These are phyloP conservation scores for Dendrobium officinale DNA, from an alignment of 106 monocot genomes.

Conservation along the genomic window DNA sequence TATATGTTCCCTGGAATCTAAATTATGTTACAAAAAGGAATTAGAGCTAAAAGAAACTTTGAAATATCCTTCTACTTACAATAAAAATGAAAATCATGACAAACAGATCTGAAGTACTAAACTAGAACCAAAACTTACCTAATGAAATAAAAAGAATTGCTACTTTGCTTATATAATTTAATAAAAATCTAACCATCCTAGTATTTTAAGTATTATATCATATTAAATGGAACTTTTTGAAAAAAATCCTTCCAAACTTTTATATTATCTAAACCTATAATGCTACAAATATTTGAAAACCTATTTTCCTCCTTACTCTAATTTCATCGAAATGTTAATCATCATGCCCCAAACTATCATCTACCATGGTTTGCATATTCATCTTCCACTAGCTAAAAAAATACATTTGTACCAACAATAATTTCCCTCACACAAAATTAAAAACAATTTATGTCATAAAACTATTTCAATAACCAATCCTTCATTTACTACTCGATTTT, in stretches of 20 bases:
- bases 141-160: neutral
- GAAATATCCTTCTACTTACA: neutral
- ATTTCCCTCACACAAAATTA: neutral
- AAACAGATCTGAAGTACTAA: neutral
- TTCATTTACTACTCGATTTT: neutral
- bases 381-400: neutral
- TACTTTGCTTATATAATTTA: neutral
- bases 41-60: too few relatives aligned
- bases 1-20: neutral
- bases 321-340: too few relatives aligned
- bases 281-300: too few relatives aligned
- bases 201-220: neutral
- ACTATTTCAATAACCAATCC: neutral
- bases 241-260: too few relatives aligned
- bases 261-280: too few relatives aligned
- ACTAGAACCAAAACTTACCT: neutral
- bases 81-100: neutral
- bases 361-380: too few relatives aligned
- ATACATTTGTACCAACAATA: neutral
- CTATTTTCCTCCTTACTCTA: too few relatives aligned
- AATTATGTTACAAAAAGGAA: neutral
- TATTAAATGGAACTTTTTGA: too few relatives aligned
- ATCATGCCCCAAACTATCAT: too few relatives aligned
- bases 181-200: neutral
- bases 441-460: neutral